Conservation (phyloP, 768 basidiomycete species). For the Lentinula aciculospora region DNA sequence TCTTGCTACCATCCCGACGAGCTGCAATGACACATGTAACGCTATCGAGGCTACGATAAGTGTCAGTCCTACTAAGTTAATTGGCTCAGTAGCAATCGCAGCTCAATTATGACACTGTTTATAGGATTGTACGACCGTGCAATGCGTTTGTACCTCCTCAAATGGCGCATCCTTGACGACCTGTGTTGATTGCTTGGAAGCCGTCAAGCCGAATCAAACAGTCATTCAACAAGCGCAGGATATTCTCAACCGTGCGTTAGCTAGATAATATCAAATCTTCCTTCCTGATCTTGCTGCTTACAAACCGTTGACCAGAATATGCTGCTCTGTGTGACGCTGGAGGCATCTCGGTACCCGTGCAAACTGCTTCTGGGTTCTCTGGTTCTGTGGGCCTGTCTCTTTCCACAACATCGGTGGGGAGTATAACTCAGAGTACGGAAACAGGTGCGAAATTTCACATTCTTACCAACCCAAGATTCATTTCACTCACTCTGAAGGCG, state of each 20-base stretch:
- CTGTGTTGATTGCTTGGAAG: conserved; percentile 6
- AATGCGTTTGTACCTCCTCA: conserved; percentile 6
- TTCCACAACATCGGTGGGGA: not conserved
- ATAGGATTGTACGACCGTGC: not conserved
- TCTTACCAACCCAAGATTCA: not conserved
- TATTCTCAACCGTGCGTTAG: conserved; percentile 3
- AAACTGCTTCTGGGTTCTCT: conserved; percentile 8
- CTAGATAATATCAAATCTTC: not conserved
- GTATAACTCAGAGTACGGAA: not conserved
- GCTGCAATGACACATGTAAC: conserved; percentile 4
- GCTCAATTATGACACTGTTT: not conserved
- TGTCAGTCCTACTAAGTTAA: not conserved
- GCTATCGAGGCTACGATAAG: not conserved
- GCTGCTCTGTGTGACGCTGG: not conserved
- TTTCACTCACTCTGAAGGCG: not conserved
- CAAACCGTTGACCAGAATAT: not conserved
- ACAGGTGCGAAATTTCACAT: not conserved
- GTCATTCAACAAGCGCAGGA: conserved; percentile 4
- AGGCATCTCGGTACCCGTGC: not conserved
- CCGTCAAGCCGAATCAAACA: conserved; percentile 2
- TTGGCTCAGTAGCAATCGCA: too few relatives aligned
- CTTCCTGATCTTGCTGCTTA: not conserved
- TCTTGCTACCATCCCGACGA: conserved; percentile 1
- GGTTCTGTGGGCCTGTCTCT: not conserved
- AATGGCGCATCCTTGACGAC: not conserved